Conservation (phyloP, 768 basidiomycete genomes). For the Kwoniella pini region DNA sequence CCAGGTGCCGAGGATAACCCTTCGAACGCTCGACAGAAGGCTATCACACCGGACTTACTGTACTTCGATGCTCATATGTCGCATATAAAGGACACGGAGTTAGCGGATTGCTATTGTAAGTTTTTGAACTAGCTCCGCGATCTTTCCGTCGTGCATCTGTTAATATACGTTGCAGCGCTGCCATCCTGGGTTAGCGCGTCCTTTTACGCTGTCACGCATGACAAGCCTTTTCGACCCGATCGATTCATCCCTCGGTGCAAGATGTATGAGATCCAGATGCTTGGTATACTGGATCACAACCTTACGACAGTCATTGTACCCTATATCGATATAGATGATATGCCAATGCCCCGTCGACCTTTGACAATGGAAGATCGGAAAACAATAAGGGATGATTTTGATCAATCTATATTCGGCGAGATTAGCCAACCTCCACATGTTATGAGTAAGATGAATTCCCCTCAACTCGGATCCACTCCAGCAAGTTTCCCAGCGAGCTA, state of each 20-base stretch:
- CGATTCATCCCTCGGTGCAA: conserved; percentile 93
- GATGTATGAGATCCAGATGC: conserved; percentile 96
- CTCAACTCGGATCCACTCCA: conserved; percentile 12
- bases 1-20: conserved; percentile 15
- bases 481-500: conserved; percentile 35
- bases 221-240: conserved; percentile 56
- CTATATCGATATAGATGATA: conserved; percentile 40
- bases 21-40: conserved; percentile 11
- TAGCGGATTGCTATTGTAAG: conserved; percentile 51
- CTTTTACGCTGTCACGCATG: conserved; percentile 56
- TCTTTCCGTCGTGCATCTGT: not conserved
- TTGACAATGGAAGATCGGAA: conserved; percentile 34
- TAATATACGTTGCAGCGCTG: conserved; percentile 54
- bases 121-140: not conserved
- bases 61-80: conserved; percentile 46
- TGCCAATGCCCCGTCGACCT: conserved; percentile 15
- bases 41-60: conserved; percentile 58
- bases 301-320: conserved; percentile 88
- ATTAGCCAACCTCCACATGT: not conserved
- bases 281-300: conserved; percentile 87
- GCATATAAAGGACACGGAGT: conserved; percentile 30
- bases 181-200: conserved; percentile 56
- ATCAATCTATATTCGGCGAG: conserved; percentile 39
- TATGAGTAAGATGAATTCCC: conserved; percentile 1
- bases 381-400: conserved; percentile 37